Percentiles rank a stretch among this genome's conserved stretches.
Evolutionary conservation across 768 basidiomycete species (phyloP).

Genomic region (Trametes maxima): DNA sequence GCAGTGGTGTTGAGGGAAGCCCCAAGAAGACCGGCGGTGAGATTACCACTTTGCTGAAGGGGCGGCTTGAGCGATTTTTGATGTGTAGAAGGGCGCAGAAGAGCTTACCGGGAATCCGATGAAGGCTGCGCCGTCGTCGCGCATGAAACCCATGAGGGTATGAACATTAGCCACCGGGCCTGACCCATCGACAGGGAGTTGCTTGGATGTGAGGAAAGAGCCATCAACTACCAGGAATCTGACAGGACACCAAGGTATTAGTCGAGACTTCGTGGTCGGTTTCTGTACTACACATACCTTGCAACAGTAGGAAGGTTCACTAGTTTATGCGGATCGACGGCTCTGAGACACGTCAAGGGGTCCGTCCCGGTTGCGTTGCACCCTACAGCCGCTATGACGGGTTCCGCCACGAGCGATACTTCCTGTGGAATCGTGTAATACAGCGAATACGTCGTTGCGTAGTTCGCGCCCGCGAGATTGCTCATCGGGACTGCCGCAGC

Average conservation of each 20-base stretch:
- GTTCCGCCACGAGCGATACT: slow-evolving; percentile 37
- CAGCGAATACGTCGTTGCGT: slow-evolving; percentile 50
- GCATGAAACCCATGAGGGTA: slow-evolving; percentile 53
- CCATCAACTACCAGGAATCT: slow-evolving; percentile 51
- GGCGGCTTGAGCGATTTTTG: background rate
- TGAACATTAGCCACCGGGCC: slow-evolving; percentile 47
- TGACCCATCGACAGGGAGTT: slow-evolving; percentile 43
- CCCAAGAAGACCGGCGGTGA: slow-evolving; percentile 28
- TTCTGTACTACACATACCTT: slow-evolving; percentile 22
- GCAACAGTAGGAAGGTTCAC: slow-evolving; percentile 38
- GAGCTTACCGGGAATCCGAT: slow-evolving; percentile 39
- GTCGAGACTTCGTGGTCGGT: too few species aligned
- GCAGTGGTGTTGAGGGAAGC: slow-evolving; percentile 24
- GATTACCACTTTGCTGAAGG: slow-evolving; percentile 24
- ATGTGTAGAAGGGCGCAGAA: background rate
- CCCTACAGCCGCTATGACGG: slow-evolving; percentile 43
- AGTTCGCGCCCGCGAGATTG: slow-evolving; percentile 52
- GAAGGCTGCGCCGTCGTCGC: slow-evolving; percentile 53
- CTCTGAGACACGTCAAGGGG: slow-evolving; percentile 41
- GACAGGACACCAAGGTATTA: background rate
- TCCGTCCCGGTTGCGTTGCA: slow-evolving; percentile 39
- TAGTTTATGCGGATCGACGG: slow-evolving; percentile 38
- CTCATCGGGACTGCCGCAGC: slow-evolving; percentile 41
- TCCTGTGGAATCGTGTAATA: slow-evolving; percentile 51
- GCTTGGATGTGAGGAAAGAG: slow-evolving; percentile 42